Conservation (phyloP, 176 grass and related monocot species). For the Aegilops tauschii region DNA sequence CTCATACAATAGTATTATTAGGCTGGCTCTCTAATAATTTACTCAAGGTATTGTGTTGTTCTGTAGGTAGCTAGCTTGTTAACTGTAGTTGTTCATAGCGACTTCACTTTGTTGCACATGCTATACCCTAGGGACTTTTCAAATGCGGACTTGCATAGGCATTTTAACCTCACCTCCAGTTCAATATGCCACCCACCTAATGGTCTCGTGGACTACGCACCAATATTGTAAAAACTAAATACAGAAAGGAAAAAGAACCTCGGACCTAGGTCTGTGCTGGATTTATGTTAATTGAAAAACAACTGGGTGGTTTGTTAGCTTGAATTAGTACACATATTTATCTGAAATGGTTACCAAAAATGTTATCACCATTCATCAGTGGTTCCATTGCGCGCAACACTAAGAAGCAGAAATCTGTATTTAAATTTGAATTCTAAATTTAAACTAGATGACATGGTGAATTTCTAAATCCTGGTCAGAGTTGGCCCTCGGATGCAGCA, state of each 20-base stretch:
- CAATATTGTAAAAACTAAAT: neutral
- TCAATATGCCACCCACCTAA: neutral
- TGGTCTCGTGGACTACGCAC: neutral
- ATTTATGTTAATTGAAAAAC: neutral
- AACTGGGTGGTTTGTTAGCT: neutral
- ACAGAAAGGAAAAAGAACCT: neutral
- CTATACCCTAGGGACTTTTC: neutral
- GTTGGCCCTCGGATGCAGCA: neutral
- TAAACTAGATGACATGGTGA: neutral
- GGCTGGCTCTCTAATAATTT: neutral
- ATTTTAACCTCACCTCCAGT: conserved; percentile 16
- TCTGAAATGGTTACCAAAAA: neutral
- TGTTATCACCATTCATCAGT: neutral
- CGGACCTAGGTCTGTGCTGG: neutral
- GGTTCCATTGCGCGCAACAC: neutral
- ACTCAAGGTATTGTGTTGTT: neutral
- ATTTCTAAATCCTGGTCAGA: neutral
- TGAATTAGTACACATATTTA: neutral
- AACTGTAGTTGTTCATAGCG: neutral
- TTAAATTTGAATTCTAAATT: neutral
- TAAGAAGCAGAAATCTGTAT: conserved; percentile 8
- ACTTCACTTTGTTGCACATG: neutral
- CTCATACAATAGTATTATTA: neutral
- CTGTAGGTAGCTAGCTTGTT: neutral
- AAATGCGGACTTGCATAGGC: neutral